Evolutionary conservation across 1,284 basidiomycete species (phyloP).

Genomic region (Trichosporon inkin): DNA sequence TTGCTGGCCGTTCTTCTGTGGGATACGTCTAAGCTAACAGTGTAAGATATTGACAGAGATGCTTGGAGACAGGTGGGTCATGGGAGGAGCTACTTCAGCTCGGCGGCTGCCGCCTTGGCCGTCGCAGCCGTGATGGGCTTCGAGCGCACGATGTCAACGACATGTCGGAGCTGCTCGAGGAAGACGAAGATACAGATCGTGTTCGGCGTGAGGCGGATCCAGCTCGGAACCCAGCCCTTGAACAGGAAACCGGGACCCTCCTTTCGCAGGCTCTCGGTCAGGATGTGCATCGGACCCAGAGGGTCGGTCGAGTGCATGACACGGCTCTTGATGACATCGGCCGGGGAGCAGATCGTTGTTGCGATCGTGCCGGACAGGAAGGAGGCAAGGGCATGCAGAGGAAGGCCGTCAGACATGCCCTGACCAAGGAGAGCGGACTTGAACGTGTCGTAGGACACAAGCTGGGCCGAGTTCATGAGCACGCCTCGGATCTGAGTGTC

Average conservation of each 20-base stretch:
- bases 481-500: conserved; percentile 50
- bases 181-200: conserved; percentile 51
- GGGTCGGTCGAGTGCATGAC: conserved; percentile 51
- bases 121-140: neutral
- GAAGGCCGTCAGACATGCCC: conserved; percentile 52
- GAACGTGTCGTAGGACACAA: conserved; percentile 56
- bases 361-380: conserved; percentile 56
- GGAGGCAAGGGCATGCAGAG: conserved; percentile 53
- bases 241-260: conserved; percentile 54
- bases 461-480: conserved; percentile 55
- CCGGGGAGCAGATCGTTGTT: conserved; percentile 53
- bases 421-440: conserved; percentile 52
- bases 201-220: conserved; percentile 53
- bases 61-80: too few relatives aligned
- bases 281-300: conserved; percentile 27
- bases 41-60: too few relatives aligned
- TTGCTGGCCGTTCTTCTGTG: too few relatives aligned
- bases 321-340: conserved; percentile 54
- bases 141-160: conserved; percentile 31
- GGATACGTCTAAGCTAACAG: too few relatives aligned
- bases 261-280: conserved; percentile 28
- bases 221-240: conserved; percentile 57
- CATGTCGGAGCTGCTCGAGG: conserved; percentile 47
- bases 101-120: neutral
- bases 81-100: conserved; percentile 12